Evolutionary conservation across 371 early-diverging fungal genomes (phyloP), one percentile per base, ranked within the genome.

Genomic region (Paraphysoderma sedebokerense): DNA sequence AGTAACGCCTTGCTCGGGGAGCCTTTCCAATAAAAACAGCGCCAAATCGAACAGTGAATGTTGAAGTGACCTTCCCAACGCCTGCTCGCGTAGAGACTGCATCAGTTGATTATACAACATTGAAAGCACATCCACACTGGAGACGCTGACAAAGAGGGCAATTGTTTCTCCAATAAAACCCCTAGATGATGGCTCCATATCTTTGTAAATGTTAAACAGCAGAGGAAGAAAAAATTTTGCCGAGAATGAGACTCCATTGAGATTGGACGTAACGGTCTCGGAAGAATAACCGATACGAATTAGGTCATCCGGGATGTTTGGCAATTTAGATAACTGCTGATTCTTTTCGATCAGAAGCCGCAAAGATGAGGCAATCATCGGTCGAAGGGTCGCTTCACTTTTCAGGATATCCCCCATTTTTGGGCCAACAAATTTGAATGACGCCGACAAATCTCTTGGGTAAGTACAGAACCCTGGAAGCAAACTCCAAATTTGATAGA

Each of bases 401-500:
- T 19, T 5, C 26, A 42, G 13, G 1, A 22, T 22, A 2, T 26
- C 15, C 17, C 29, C 42, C 26, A 42, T 7, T 17, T 17, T 27
- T 17, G 24, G 24, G 17, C 42, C 42, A 28, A 42, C 7, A 2
- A 6, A 6, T 8, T 31, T 20, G 17, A 42, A 42, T 11, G 28
- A 5, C 9, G 5, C 24, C 42, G 28, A 30, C 2, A 88, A 56
- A 55, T 92, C 93, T 13, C 56, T 49, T n/a, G 92, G 91, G 9
- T 81, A 53, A 30, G 79, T 76, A 55, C 87, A 87, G 55, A 91
- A 81, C 11, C 82, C 84, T 13, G 86, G 86, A 24, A 88, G 69
- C 39, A 92, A 61, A 26, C 78, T 74, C 87, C 93, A 95, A 36
- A 90, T 73, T 64, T 96, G 97, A 28, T 78, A 70, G 23, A 71